These are phyloP conservation scores for Linum lewisii DNA, from an alignment of 345 rosid genomes.

Conservation along the genomic window DNA sequence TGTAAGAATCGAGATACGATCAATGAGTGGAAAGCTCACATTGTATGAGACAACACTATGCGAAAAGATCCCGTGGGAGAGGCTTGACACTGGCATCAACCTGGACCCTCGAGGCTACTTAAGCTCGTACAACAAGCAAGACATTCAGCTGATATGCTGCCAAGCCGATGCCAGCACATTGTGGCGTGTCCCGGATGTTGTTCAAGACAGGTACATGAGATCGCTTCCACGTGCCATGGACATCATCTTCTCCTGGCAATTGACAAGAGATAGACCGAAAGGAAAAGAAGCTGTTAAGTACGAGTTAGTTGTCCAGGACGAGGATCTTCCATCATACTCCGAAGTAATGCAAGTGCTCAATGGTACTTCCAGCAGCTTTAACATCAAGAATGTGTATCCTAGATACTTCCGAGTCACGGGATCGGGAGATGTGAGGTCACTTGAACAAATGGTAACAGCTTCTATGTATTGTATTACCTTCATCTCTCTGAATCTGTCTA, in stretches of 20 bases:
- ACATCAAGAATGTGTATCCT: constrained; percentile 32
- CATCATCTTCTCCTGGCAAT: constrained; percentile 32
- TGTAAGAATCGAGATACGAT: constrained; percentile 30
- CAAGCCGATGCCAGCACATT: constrained; percentile 38
- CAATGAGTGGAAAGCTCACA: constrained; percentile 30
- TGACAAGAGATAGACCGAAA: constrained; percentile 33
- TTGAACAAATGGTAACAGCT: constrained; percentile 35
- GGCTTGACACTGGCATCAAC: constrained; percentile 13
- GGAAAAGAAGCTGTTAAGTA: constrained; percentile 38
- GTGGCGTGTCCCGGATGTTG: constrained; percentile 38
- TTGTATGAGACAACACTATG: constrained; percentile 36
- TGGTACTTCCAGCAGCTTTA: constrained; percentile 28
- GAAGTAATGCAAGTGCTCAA: constrained; percentile 31
- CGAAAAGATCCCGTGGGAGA: constrained; percentile 30
- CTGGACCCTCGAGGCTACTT: constrained; percentile 34
- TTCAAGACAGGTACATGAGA: constrained; percentile 26
- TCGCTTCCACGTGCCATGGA: constrained; percentile 29
- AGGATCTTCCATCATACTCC: constrained; percentile 31
- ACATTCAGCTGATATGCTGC: constrained; percentile 41
- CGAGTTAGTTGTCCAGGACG: constrained; percentile 23
- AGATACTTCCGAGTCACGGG: constrained; percentile 41
- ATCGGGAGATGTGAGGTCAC: constrained; percentile 34
- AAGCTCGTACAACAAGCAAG: constrained; percentile 25
- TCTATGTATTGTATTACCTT: background rate
- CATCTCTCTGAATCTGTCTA: no score